These are phyloP conservation scores for Trichoderma reesei DNA, from an alignment of 495 filamentous ascomycete genomes.

Conservation along the genomic window DNA sequence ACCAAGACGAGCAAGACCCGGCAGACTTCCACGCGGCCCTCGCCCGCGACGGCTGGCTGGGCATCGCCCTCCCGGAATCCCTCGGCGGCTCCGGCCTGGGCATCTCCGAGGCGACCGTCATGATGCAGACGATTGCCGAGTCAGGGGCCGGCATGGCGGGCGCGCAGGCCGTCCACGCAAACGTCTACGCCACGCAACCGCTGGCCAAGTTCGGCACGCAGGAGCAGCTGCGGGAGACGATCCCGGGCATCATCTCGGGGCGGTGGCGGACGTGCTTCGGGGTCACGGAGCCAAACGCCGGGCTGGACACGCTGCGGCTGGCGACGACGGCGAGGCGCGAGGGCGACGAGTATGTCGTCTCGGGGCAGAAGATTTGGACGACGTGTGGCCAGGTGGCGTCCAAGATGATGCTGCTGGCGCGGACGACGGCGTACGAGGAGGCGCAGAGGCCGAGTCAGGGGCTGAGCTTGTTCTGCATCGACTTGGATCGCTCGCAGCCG, in stretches of 20 bases:
- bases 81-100: conserved; percentile 66
- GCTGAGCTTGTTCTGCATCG: conserved; percentile 67
- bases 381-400: conserved; percentile 66
- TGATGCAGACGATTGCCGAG: conserved; percentile 75
- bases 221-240: conserved; percentile 48
- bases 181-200: conserved; percentile 70
- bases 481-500: conserved; percentile 48
- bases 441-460: conserved; percentile 58
- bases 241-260: conserved; percentile 60
- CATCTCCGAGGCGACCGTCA: conserved; percentile 75
- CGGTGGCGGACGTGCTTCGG: conserved; percentile 64
- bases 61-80: conserved; percentile 63
- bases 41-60: conserved; percentile 75
- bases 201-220: conserved; percentile 58
- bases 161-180: conserved; percentile 64
- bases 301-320: conserved; percentile 63
- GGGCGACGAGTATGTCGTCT: conserved; percentile 48
- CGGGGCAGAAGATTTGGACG: conserved; percentile 79
- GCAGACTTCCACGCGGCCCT: conserved; percentile 64
- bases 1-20: conserved; percentile 58
- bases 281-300: conserved; percentile 60
- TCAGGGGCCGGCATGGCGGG: conserved; percentile 70
- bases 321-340: conserved; percentile 47
- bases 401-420: conserved; percentile 70
- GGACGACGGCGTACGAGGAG: conserved; percentile 58